A percentile compares a stretch with the other conserved stretches of the same genome.
These are phyloP conservation scores for Coemansia erecta DNA, from an alignment of 192 early-diverging fungal species.

Conservation along the genomic window DNA sequence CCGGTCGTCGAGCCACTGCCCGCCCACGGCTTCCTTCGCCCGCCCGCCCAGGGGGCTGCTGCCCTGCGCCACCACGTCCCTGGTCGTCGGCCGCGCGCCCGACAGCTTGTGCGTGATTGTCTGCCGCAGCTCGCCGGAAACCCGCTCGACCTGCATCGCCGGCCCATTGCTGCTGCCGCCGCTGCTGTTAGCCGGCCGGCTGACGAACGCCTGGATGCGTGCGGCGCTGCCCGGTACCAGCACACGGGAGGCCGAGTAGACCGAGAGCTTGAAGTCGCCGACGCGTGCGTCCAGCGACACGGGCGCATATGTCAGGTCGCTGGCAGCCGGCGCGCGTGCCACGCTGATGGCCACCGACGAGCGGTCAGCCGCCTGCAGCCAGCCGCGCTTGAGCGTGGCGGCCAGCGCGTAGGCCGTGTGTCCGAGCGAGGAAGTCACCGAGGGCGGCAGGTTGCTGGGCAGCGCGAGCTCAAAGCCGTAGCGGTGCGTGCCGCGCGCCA, in stretches of 20 bases:
- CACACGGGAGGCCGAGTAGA: constrained; percentile 17
- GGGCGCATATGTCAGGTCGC: constrained; percentile 8
- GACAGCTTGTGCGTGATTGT: no score
- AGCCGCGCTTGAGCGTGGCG: not conserved
- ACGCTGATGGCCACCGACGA: not conserved
- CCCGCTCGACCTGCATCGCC: no score
- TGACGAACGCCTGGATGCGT: constrained; percentile 27
- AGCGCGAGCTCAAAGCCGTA: constrained; percentile 43
- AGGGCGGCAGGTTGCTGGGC: constrained; percentile 25
- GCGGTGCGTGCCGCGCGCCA: constrained; percentile 34
- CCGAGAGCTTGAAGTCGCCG: constrained; percentile 18
- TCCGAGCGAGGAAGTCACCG: constrained; percentile 31
- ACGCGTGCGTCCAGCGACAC: constrained; percentile 21
- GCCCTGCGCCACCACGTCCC: no score
- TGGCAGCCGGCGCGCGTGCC: not conserved
- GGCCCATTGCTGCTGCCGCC: no score
- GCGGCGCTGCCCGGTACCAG: constrained; percentile 17
- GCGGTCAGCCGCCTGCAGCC: not conserved
- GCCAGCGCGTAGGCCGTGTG: constrained; percentile 16
- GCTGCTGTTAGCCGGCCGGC: not conserved
- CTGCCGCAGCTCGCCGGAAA: no score
- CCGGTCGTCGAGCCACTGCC: no score
- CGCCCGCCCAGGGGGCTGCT: no score
- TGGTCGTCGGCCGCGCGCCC: no score
- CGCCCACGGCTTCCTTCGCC: no score